These are phyloP conservation scores for Nicotiana otophora DNA, from an alignment of 257 asterid genomes.

Conservation along the genomic window DNA sequence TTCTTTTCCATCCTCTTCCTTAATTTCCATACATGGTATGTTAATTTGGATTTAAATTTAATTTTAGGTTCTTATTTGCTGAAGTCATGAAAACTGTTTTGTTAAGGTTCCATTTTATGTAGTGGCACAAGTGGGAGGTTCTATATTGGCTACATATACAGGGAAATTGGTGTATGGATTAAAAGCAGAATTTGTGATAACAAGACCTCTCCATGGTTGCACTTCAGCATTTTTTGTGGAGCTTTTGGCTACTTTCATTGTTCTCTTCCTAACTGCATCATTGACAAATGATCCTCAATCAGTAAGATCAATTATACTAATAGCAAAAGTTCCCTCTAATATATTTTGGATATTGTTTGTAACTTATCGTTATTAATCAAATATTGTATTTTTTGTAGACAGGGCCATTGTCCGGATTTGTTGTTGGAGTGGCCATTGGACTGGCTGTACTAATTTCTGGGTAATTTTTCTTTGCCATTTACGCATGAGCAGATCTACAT, in stretches of 20 bases:
- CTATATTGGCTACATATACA: conserved; percentile 48
- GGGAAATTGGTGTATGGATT: conserved; percentile 55
- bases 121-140: conserved; percentile 72
- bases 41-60: neutral
- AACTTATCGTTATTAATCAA: neutral
- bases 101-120: conserved; percentile 64
- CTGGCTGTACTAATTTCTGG: conserved; percentile 86
- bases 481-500: neutral
- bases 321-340: neutral
- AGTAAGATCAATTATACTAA: conserved; percentile 31
- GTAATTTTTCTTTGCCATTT: conserved; percentile 22
- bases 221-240: conserved; percentile 64
- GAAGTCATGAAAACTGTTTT: neutral
- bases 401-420: conserved; percentile 50
- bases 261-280: conserved; percentile 64
- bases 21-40: too few relatives aligned
- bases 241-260: conserved; percentile 65
- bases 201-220: conserved; percentile 59
- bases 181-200: conserved; percentile 51
- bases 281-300: conserved; percentile 37
- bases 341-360: neutral
- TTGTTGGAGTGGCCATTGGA: conserved; percentile 64
- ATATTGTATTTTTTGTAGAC: conserved; percentile 28
- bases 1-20: too few relatives aligned
- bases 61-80: neutral